A percentile compares a stretch with the other conserved stretches of the same genome.
These are phyloP conservation scores for Thermomucor indicae-seudaticae DNA, from an alignment of 371 early-diverging fungal species.

Conservation along the genomic window DNA sequence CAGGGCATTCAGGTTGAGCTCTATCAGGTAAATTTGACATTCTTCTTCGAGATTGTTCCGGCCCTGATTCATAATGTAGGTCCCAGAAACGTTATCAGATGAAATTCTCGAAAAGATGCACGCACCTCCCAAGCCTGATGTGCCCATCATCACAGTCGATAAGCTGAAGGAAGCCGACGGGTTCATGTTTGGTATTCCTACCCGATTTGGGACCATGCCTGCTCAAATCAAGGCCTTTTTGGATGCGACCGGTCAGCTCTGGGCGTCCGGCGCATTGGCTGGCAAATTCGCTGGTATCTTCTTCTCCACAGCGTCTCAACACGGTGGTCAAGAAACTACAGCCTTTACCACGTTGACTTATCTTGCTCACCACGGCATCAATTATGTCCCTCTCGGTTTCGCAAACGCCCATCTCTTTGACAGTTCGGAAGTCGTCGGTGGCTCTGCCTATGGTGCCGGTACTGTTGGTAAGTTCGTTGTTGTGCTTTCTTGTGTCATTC, in stretches of 20 bases:
- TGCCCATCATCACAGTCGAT: conserved; percentile 58
- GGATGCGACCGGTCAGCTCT: conserved; percentile 68
- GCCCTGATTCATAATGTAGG: neutral
- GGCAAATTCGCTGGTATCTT: conserved; percentile 71
- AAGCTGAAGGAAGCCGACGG: conserved; percentile 66
- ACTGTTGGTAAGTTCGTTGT: conserved; percentile 2
- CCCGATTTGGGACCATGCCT: conserved; percentile 51
- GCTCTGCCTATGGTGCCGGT: conserved; percentile 39
- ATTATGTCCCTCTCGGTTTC: conserved; percentile 65
- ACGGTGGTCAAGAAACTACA: conserved; percentile 73
- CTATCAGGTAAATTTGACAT: conserved; percentile 41
- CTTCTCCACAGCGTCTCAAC: conserved; percentile 61
- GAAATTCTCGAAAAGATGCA: conserved; percentile 65
- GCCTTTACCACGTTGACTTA: conserved; percentile 52
- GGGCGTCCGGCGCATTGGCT: conserved; percentile 53
- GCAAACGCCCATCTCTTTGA: conserved; percentile 20
- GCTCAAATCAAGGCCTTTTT: conserved; percentile 18
- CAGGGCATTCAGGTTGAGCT: conserved; percentile 49
- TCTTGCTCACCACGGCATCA: conserved; percentile 72
- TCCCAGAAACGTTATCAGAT: conserved; percentile 58
- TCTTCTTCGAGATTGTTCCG: neutral
- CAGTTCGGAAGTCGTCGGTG: conserved; percentile 39
- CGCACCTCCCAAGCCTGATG: conserved; percentile 46
- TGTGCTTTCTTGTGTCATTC: neutral
- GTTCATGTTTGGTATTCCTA: conserved; percentile 56